A percentile compares a stretch with the other conserved stretches of the same genome.
These are phyloP conservation scores for Geotrichum bryndzae DNA, from an alignment of 1,139 yeast species.

Conservation along the genomic window DNA sequence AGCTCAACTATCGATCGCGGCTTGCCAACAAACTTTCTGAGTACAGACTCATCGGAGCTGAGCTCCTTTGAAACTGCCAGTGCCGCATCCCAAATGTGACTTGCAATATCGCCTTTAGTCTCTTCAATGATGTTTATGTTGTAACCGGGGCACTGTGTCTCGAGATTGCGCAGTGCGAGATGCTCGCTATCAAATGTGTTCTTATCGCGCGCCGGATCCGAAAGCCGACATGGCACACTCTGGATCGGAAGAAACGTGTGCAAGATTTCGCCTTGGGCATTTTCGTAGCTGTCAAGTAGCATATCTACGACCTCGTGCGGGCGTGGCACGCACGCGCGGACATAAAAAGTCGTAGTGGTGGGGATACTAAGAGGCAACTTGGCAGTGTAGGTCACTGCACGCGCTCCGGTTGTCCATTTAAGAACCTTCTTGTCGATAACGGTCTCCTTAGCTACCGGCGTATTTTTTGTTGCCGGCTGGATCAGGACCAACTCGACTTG, in stretches of 20 bases:
- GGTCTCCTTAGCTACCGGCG: not conserved
- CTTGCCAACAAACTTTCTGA: slow-evolving; percentile 9
- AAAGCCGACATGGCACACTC: slow-evolving; percentile 4
- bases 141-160: slow-evolving; percentile 14
- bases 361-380: slow-evolving; percentile 1
- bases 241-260: slow-evolving; percentile 13
- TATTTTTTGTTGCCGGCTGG: slow-evolving; percentile 2
- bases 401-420: slow-evolving; percentile 13
- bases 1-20: slow-evolving; percentile 25
- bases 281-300: slow-evolving; percentile 13
- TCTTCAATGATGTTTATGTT: slow-evolving; percentile 21
- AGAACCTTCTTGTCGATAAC: slow-evolving; percentile 9
- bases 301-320: slow-evolving; percentile 12
- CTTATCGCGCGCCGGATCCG: slow-evolving; percentile 6
- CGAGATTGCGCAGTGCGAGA: slow-evolving; percentile 12
- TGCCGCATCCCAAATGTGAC: slow-evolving; percentile 30
- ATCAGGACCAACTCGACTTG: slow-evolving; percentile 7
- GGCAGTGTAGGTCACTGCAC: slow-evolving; percentile 11
- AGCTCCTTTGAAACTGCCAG: slow-evolving; percentile 18
- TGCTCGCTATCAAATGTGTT: slow-evolving; percentile 7
- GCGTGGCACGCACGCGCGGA: slow-evolving; percentile 12
- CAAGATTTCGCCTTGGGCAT: not conserved
- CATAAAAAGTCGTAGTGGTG: not conserved
- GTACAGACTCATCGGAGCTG: slow-evolving; percentile 9
- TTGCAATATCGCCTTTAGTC: slow-evolving; percentile 28